Conservation (phyloP, 306 rosid genomes). For the Sphenostylis stenocarpa region DNA sequence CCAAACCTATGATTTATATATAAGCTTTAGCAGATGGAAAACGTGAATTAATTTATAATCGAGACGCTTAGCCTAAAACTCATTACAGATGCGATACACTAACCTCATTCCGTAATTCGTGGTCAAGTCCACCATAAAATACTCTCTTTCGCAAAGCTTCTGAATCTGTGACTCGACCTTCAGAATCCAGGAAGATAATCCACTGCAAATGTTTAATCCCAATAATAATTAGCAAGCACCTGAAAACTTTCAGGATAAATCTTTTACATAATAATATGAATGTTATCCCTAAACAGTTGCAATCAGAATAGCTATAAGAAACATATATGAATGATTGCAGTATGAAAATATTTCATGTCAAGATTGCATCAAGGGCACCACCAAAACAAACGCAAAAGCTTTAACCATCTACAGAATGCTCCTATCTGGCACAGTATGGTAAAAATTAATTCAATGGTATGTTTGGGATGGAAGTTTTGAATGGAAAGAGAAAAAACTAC, state of each 20-base stretch:
- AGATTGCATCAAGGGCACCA: background rate
- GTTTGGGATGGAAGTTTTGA: background rate
- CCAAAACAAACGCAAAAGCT: background rate
- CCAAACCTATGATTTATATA: conserved; percentile 67
- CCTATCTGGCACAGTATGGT: background rate
- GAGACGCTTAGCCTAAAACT: conserved; percentile 20
- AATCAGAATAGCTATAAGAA: conserved; percentile 13
- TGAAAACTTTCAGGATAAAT: conserved; percentile 16
- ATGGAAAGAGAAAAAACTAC: background rate
- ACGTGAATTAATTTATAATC: conserved; percentile 29
- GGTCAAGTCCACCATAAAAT: conserved; percentile 97
- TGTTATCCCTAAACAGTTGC: conserved; percentile 4
- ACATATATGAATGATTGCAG: background rate
- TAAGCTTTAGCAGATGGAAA: conserved; percentile 31
- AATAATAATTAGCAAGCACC: conserved; percentile 26
- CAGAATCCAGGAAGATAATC: conserved; percentile 81
- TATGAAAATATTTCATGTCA: background rate
- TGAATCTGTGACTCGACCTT: conserved; percentile 79
- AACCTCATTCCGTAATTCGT: conserved; percentile 78
- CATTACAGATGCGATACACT: conserved; percentile 29
- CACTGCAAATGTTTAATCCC: conserved; percentile 58
- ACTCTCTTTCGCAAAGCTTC: conserved; percentile 81
- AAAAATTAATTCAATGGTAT: background rate
- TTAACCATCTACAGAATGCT: conserved; percentile 1
- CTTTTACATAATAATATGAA: background rate